These are phyloP conservation scores for Cucurbita maxima DNA, from an alignment of 306 rosid genomes.

Conservation along the genomic window DNA sequence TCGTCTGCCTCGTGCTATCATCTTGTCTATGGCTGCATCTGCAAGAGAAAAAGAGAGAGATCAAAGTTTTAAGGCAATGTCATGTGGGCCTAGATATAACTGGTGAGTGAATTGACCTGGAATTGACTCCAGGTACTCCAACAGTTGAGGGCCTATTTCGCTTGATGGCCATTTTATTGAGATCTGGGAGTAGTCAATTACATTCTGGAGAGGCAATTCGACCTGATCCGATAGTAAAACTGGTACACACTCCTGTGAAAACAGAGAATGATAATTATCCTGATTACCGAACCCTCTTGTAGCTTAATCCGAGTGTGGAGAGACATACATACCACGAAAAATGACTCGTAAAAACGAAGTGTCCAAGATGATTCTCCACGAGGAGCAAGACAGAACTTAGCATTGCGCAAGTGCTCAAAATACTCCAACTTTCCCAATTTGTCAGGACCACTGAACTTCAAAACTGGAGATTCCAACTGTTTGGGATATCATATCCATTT, in stretches of 20 bases:
- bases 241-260: slow-evolving; percentile 82
- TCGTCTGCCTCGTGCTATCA: slow-evolving; percentile 54
- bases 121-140: slow-evolving; percentile 81
- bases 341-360: slow-evolving; percentile 86
- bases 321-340: slow-evolving; percentile 63
- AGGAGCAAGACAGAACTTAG: slow-evolving; percentile 92
- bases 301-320: neutral
- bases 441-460: slow-evolving; percentile 70
- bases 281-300: neutral
- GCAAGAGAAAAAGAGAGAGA: neutral
- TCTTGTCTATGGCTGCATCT: slow-evolving; percentile 54
- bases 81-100: slow-evolving; percentile 8
- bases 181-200: slow-evolving; percentile 66
- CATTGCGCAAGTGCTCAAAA: slow-evolving; percentile 70
- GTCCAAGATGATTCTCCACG: slow-evolving; percentile 99
- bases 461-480: slow-evolving; percentile 96
- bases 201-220: slow-evolving; percentile 91
- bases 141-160: slow-evolving; percentile 57
- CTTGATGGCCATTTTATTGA: slow-evolving; percentile 95
- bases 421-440: slow-evolving; percentile 71
- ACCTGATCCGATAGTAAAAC: slow-evolving; percentile 73
- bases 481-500: slow-evolving; percentile 25
- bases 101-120: slow-evolving; percentile 41
- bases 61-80: neutral
- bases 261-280: slow-evolving; percentile 11